phyloP scores from a whole-genome alignment of 495 filamentous ascomycete species.

The Bryoglossum gracile region DNA sequence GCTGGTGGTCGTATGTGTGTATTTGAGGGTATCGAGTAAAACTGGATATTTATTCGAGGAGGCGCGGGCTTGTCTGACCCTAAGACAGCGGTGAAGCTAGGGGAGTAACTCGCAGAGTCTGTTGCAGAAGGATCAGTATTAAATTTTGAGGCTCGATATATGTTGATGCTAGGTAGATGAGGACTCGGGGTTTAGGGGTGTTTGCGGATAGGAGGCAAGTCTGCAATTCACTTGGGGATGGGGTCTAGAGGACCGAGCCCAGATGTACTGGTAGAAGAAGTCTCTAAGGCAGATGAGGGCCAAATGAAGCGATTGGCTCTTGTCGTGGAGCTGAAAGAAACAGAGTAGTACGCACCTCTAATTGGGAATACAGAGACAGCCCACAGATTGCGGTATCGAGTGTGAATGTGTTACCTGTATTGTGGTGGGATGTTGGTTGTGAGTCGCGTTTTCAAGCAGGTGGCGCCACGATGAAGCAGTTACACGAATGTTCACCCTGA shows the following conservation, averaged over 20 bases:
- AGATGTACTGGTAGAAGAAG: no score
- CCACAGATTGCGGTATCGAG: background rate
- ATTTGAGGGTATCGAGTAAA: background rate
- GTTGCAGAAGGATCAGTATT: background rate
- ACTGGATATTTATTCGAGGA: background rate
- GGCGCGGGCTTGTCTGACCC: slow-evolving; percentile 6
- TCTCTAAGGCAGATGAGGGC: background rate
- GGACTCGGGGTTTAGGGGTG: background rate
- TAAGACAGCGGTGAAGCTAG: slow-evolving; percentile 5
- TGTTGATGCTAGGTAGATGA: background rate
- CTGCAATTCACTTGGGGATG: background rate
- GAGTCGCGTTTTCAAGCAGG: background rate
- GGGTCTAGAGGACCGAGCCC: no score
- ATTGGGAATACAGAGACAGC: background rate
- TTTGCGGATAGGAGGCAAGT: background rate
- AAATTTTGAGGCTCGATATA: background rate
- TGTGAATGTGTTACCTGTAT: no score
- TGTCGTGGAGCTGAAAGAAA: background rate
- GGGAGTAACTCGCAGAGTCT: slow-evolving; percentile 3
- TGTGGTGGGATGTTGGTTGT: background rate
- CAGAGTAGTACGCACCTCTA: background rate
- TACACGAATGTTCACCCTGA: background rate
- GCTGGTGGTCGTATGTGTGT: background rate
- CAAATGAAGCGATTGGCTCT: slow-evolving; percentile 16
- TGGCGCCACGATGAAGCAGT: background rate